Conservation (phyloP, 78 protist species). For the Dictyostelium firmibasis region DNA sequence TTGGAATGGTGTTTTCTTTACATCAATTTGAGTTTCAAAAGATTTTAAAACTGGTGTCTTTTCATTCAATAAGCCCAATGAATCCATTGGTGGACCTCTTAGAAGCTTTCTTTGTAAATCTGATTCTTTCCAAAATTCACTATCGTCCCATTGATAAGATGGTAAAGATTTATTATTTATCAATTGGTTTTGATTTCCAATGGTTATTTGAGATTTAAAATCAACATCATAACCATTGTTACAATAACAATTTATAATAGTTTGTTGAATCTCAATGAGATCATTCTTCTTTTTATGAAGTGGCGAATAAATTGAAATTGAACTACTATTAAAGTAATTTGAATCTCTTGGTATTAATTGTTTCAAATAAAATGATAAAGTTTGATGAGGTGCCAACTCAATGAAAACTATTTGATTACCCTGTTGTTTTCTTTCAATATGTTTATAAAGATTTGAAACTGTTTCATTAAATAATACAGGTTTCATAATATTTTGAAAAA, state of each 20-base stretch:
- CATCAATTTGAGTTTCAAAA: background rate
- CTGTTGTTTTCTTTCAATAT: background rate
- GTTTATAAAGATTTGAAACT: constrained; percentile 1
- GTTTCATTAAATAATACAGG: constrained; percentile 6
- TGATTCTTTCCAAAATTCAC: constrained; percentile 10
- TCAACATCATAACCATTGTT: background rate
- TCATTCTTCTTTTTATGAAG: background rate
- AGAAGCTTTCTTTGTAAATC: background rate
- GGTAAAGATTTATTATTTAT: background rate
- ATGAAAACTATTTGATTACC: background rate
- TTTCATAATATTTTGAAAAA: constrained; percentile 4
- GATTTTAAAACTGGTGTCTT: background rate
- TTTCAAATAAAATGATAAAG: constrained; percentile 9
- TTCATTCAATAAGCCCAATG: background rate
- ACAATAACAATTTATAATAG: background rate
- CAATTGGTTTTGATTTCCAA: background rate
- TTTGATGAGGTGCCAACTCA: constrained; percentile 63
- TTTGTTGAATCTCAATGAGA: background rate
- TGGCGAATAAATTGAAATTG: background rate
- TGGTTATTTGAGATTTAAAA: background rate
- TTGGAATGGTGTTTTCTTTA: background rate
- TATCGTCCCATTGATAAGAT: constrained; percentile 54
- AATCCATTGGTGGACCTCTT: constrained; percentile 12
- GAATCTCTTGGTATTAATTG: background rate
- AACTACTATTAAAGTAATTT: background rate